Percentiles rank a stretch among this genome's conserved stretches.
phyloP scores from a whole-genome alignment of 2,329 filamentous ascomycete species.

The Pseudocercospora musae region DNA sequence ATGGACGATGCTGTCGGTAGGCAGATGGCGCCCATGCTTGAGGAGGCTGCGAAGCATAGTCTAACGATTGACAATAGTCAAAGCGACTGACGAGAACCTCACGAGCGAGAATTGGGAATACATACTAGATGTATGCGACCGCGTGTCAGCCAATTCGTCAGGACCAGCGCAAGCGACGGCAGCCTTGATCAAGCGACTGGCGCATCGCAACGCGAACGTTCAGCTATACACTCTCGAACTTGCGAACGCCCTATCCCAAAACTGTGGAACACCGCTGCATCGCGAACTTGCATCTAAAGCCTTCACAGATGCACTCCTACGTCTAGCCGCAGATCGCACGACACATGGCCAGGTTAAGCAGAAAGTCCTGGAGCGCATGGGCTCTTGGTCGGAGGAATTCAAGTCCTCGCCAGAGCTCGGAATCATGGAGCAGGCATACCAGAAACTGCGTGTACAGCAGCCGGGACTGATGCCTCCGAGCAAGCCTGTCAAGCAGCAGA shows the following conservation, averaged over 20 bases:
- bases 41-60: constrained; percentile 19
- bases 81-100: constrained; percentile 96
- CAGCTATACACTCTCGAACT: constrained; percentile 94
- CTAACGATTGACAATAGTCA: constrained; percentile 49
- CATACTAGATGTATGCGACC: constrained; percentile 52
- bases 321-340: constrained; percentile 87
- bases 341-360: constrained; percentile 95
- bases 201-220: constrained; percentile 92
- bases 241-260: constrained; percentile 86
- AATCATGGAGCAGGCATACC: constrained; percentile 95
- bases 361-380: constrained; percentile 95
- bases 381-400: constrained; percentile 95
- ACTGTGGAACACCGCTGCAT: constrained; percentile 83
- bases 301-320: constrained; percentile 89
- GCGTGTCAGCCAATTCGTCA: constrained; percentile 34
- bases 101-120: constrained; percentile 78
- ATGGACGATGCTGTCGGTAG: constrained; percentile 21
- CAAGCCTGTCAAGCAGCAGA: constrained; percentile 86
- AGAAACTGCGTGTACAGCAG: constrained; percentile 71
- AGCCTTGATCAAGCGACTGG: constrained; percentile 85
- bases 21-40: not conserved
- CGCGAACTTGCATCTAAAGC: constrained; percentile 85
- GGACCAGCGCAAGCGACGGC: constrained; percentile 60
- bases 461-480: constrained; percentile 82
- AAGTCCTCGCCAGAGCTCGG: constrained; percentile 82